phyloP scores from a whole-genome alignment of 768 basidiomycete genomes.

The Mycena galopus region DNA sequence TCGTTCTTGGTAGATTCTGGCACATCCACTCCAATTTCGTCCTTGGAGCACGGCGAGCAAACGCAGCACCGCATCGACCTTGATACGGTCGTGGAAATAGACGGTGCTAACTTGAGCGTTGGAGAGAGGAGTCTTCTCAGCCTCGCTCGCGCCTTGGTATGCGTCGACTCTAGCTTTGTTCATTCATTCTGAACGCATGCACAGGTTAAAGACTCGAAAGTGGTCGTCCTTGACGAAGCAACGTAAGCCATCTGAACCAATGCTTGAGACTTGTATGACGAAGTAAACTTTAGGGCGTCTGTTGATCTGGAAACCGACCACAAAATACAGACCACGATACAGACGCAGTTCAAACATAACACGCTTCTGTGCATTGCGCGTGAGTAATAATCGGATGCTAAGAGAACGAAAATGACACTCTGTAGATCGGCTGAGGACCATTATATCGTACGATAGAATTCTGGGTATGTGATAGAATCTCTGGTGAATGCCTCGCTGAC shows the following conservation, averaged over 20 bases:
- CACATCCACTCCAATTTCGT: conserved; percentile 63
- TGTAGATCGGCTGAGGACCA: conserved; percentile 80
- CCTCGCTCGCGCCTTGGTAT: conserved; percentile 82
- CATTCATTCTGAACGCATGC: conserved; percentile 78
- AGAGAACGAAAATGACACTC: conserved; percentile 31
- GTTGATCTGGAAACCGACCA: conserved; percentile 85
- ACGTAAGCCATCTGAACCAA: conserved; percentile 50
- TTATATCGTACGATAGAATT: conserved; percentile 80
- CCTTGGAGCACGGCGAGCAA: conserved; percentile 66
- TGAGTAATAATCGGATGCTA: conserved; percentile 51
- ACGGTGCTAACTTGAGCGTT: conserved; percentile 81
- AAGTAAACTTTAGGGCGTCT: conserved; percentile 60
- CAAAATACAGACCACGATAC: conserved; percentile 87
- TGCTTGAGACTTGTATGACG: not conserved
- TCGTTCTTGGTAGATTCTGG: conserved; percentile 56
- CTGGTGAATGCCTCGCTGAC: not conserved
- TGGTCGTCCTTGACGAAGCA: conserved; percentile 87
- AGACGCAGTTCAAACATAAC: conserved; percentile 75
- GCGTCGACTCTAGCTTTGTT: conserved; percentile 74
- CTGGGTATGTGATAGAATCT: conserved; percentile 42
- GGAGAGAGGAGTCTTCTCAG: conserved; percentile 81
- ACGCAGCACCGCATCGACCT: conserved; percentile 66
- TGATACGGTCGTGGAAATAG: conserved; percentile 82
- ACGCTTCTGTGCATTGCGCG: conserved; percentile 86
- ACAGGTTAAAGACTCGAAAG: conserved; percentile 79